Evolutionary conservation across 257 asterid genomes (phyloP).

Genomic region (Penstemon barbatus): DNA sequence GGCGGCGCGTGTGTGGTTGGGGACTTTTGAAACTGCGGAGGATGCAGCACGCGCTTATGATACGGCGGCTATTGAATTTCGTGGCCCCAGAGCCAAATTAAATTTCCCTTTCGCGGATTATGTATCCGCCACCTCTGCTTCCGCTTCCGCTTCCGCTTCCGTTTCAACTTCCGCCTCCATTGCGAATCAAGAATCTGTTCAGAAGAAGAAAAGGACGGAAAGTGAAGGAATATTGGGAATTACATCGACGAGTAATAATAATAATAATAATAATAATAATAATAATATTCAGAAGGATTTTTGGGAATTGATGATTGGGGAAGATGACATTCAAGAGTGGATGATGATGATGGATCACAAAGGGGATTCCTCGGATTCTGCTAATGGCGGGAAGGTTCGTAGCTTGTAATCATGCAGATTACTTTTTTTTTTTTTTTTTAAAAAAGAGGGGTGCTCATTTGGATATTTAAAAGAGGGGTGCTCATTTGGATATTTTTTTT

Average conservation of each 20-base stretch:
- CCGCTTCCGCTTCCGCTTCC: slow-evolving; percentile 12
- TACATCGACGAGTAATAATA: slow-evolving; percentile 27
- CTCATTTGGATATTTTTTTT: not conserved
- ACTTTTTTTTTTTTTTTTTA: not conserved
- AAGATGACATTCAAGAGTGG: slow-evolving; percentile 60
- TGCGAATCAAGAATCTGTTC: slow-evolving; percentile 1
- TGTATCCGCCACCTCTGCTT: slow-evolving; percentile 3
- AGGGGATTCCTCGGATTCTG: slow-evolving; percentile 53
- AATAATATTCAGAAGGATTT: slow-evolving; percentile 24
- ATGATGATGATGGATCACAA: slow-evolving; percentile 63
- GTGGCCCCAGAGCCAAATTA: slow-evolving; percentile 88
- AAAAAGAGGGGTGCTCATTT: not conserved
- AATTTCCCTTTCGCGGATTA: slow-evolving; percentile 79
- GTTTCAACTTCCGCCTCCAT: not conserved
- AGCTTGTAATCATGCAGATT: slow-evolving; percentile 15
- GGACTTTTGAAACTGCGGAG: slow-evolving; percentile 79
- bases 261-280: not conserved
- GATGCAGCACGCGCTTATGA: slow-evolving; percentile 91
- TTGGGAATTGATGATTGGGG: slow-evolving; percentile 46
- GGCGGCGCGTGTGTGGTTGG: slow-evolving; percentile 92
- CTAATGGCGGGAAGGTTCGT: slow-evolving; percentile 49
- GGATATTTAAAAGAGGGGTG: not conserved
- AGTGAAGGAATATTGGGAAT: not conserved
- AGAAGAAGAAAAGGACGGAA: no score
- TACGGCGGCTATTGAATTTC: slow-evolving; percentile 73